These are phyloP conservation scores for Multifurca ochricompacta DNA, from an alignment of 768 basidiomycete species.

Conservation along the genomic window DNA sequence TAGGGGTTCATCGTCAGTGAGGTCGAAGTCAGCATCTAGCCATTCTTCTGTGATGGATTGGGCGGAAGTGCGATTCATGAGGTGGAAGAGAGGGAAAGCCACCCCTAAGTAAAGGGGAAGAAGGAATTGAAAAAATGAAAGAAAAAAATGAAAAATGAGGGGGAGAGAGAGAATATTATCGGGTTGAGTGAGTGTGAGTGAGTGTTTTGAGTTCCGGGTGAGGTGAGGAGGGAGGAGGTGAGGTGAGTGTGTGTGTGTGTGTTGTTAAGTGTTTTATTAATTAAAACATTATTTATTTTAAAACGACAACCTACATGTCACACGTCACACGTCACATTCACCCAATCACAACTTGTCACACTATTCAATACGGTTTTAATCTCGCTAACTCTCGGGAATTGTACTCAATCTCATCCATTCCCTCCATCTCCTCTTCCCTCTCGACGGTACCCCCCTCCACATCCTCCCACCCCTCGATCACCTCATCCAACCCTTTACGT, in stretches of 20 bases:
- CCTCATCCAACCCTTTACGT: conserved; percentile 53
- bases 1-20: conserved; percentile 66
- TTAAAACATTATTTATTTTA: too few relatives aligned
- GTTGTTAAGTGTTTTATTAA: not conserved
- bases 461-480: conserved; percentile 38
- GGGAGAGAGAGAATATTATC: not conserved
- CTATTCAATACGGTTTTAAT: conserved; percentile 51
- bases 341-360: conserved; percentile 3
- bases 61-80: conserved; percentile 56
- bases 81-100: conserved; percentile 5
- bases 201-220: too few relatives aligned
- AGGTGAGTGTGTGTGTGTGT: not conserved
- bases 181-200: not conserved
- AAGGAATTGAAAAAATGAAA: conserved; percentile 7
- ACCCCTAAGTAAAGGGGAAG: conserved; percentile 16
- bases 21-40: conserved; percentile 81
- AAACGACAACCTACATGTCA: too few relatives aligned
- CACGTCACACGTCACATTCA: conserved; percentile 6
- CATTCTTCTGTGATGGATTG: conserved; percentile 67
- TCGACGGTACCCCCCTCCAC: conserved; percentile 21
- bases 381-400: conserved; percentile 51
- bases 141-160: conserved; percentile 5
- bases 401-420: conserved; percentile 49
- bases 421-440: conserved; percentile 20
- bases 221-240: not conserved